Percentiles rank a stretch among this genome's conserved stretches.
These are phyloP conservation scores for Microbotryomycetes sp. DNA, from an alignment of 1,284 basidiomycete species.

Conservation along the genomic window DNA sequence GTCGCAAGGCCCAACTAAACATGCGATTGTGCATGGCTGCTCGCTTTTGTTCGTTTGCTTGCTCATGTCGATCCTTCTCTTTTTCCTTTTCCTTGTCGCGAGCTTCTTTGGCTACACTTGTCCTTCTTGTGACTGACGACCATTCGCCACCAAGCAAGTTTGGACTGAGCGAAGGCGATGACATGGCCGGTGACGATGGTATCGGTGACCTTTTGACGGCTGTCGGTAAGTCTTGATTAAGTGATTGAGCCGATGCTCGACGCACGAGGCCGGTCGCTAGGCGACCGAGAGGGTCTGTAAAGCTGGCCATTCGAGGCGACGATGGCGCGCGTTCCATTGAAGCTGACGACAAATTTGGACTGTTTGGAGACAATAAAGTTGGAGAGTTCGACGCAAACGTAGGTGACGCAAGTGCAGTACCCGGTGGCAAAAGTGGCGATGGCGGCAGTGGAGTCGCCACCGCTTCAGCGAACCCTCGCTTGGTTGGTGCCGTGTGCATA, in stretches of 20 bases:
- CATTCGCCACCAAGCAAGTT: conserved; percentile 1
- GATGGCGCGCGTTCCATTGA: conserved; percentile 14
- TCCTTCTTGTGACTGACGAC: conserved; percentile 1
- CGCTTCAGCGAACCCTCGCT: not conserved
- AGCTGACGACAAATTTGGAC: not conserved
- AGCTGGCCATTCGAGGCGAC: conserved; percentile 20
- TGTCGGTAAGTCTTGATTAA: conserved; percentile 19
- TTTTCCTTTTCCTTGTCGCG: conserved; percentile 30
- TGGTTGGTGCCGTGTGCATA: not conserved
- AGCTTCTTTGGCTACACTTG: conserved; percentile 18
- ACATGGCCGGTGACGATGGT: conserved; percentile 10
- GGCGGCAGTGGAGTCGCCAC: not conserved
- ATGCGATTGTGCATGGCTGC: conserved; percentile 13
- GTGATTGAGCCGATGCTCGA: conserved; percentile 15
- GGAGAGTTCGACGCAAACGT: not conserved
- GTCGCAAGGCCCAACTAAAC: conserved; percentile 22
- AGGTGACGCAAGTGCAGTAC: not conserved
- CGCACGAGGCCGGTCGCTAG: conserved; percentile 28
- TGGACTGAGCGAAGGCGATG: conserved; percentile 10
- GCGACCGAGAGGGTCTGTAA: conserved; percentile 27
- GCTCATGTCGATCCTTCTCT: conserved; percentile 13
- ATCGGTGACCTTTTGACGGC: conserved; percentile 15
- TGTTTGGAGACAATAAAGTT: not conserved
- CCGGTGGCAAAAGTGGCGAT: not conserved
- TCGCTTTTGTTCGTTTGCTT: conserved; percentile 6